A percentile compares a stretch with the other conserved stretches of the same genome.
Conservation (phyloP, 257 asterid species). For the Solanum gandarillasii region DNA sequence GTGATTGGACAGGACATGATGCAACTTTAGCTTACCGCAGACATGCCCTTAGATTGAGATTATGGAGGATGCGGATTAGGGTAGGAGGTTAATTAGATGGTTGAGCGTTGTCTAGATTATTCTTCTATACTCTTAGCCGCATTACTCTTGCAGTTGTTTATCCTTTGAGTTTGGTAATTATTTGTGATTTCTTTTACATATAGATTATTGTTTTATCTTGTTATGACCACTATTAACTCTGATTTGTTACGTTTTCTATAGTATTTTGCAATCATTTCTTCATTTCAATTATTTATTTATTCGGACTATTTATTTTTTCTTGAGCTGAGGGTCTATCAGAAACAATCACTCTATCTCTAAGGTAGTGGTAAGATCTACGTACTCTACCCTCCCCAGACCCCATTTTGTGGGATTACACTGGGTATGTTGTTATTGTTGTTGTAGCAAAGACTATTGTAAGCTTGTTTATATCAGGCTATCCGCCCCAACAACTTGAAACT, state of each 20-base stretch:
- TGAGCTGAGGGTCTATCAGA: not conserved
- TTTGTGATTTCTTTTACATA: not conserved
- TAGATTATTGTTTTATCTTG: not conserved
- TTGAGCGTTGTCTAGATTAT: not conserved
- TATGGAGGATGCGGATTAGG: not conserved
- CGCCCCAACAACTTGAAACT: constrained; percentile 19
- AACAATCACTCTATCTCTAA: not conserved
- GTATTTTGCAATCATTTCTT: not conserved
- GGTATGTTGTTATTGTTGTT: not conserved
- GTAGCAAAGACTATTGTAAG: not conserved
- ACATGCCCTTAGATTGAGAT: not conserved
- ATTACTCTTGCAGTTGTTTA: not conserved
- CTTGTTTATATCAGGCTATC: constrained; percentile 4
- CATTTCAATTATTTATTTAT: too few relatives aligned
- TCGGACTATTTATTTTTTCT: too few relatives aligned
- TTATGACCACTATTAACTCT: not conserved
- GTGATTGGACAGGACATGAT: not conserved
- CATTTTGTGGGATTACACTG: not conserved
- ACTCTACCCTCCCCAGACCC: not conserved
- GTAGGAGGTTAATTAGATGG: not conserved
- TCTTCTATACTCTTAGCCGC: not conserved
- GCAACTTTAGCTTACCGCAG: not conserved
- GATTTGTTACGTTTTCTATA: not conserved
- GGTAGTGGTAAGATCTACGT: not conserved
- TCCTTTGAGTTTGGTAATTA: not conserved